Base-by-base conservation (phyloP, 1,284 basidiomycete species). In the Microbotryum lychnidis-dioicae region DNA sequence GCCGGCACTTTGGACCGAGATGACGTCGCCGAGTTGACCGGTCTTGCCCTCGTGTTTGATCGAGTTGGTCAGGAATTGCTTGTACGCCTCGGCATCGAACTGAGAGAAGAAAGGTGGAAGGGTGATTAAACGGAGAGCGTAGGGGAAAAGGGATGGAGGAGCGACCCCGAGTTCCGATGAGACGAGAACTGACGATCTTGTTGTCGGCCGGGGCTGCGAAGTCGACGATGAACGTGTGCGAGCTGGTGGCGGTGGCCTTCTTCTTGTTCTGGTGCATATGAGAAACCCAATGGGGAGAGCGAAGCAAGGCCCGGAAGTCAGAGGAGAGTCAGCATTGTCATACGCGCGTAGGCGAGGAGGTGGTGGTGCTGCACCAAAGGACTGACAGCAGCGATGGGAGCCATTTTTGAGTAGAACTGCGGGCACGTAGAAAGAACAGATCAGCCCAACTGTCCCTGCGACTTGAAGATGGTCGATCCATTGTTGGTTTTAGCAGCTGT, bases 11-110 rank as follows among this genome's bases (percentile, higher is more conserved):
- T 69, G 64, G 62, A 75, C 69, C 64, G 70, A 60, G 63, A 76
- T 71, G 54, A 66, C 68, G 57, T 76, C 75, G 57, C 75, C 75
- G 56, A 76, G 74, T 67, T 76, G 74, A 50, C 75, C 75, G n/a
- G 75, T 72, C 71, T 75, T 75, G 50, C 63, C 74, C 50, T 76
- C 75, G 60, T 76, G 75, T 74, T 76, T 76, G 71, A 76, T 76
- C 59, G 70, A 70, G 71, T 76, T 74, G 71, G 75, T 73, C 60
- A 76, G 72, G 73, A 72, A 76, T 73, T 76, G 74, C 69, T 76
- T 71, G 68, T 75, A 76, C 51, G 71, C 72, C 58, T 74, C 75
- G 61, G 70, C 74, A 62, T 76, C 75, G 56, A 76, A 72, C 56
- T 57, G 29, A 42, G 33, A 50, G 23, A 37, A n/a, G n/a, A 33